Evolutionary conservation across 257 asterid genomes (phyloP).

Genomic region (Fraxinus quadrangulata): DNA sequence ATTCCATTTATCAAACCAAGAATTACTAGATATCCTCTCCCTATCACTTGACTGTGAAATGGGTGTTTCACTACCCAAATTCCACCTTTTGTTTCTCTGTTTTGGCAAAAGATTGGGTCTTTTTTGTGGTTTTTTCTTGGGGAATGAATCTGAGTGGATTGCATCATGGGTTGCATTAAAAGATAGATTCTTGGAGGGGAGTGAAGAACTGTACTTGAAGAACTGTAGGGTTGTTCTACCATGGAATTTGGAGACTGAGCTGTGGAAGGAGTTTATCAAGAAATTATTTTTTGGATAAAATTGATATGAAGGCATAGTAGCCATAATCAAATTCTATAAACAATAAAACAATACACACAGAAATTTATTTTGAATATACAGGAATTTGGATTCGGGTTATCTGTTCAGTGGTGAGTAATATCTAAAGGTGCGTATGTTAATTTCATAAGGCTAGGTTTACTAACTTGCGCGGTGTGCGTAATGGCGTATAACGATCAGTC

Average conservation of each 20-base stretch:
- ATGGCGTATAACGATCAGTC: too few species aligned
- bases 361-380: constrained; percentile 33
- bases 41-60: constrained; percentile 25
- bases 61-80: constrained; percentile 24
- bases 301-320: constrained; percentile 52
- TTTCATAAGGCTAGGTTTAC: background rate
- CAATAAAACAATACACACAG: background rate
- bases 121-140: constrained; percentile 38
- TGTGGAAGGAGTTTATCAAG: constrained; percentile 54
- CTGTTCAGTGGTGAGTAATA: background rate
- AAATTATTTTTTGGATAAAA: constrained; percentile 48
- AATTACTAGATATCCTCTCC: constrained; percentile 35
- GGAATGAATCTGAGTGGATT: constrained; percentile 34
- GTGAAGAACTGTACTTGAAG: constrained; percentile 48
- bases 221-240: constrained; percentile 44
- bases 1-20: constrained; percentile 84
- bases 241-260: constrained; percentile 53
- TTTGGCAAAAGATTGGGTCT: constrained; percentile 39
- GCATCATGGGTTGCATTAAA: constrained; percentile 25
- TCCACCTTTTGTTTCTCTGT: constrained; percentile 30
- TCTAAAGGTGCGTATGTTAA: background rate
- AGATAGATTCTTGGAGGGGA: constrained; percentile 43
- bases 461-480: background rate
- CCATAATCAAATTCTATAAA: constrained; percentile 45
- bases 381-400: background rate